Evolutionary conservation across 2,329 filamentous ascomycete species (phyloP), one percentile per base, ranked within the genome.

Genomic region (Xylaria digitata): DNA sequence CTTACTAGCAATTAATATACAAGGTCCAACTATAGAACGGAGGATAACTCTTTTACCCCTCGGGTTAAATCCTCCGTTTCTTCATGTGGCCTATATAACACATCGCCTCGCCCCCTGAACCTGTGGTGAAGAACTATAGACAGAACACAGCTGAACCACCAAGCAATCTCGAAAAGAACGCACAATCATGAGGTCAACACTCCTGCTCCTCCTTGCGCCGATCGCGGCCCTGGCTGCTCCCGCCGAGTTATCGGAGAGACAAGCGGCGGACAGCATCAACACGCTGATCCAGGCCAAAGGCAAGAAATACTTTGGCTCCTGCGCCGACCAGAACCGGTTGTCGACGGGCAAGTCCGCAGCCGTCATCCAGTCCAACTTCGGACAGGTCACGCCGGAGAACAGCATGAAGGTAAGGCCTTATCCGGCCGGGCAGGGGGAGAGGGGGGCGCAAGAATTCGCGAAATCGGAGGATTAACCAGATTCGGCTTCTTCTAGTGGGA

Each of bases 381-480:
- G 89, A 21, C 85, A 88, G 75, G 81, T 92, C 23, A 90, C 89
- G 0, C 84, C 86, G 1, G 90, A 92, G 81, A 91, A 92, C 82
- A 87, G 83, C 75, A 89, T 71, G 70, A 71, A 71, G 66, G 68
- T 70, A 70, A 45, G 66, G 17, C 5, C 56, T 30, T 13, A 40
- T 15, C 42, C 37, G 19, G 13, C 26, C 26, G 37, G 49, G 4
- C 6, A 19, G 1, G 23, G 19, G 1, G 23, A 9, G 4, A 19
- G 50, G 19, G 9, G 1, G 30, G 3, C 19, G 17, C 49, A 23
- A 23, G 17, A 13, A 15, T 8, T 19, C 6, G 2, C 11, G 26
- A 43, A 2, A n/a, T 7, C 13, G 9, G 30, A 34, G 42, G 4
- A 40, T 42, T 70, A 54, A 67, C 53, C 6, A 15, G 48, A 23